These are phyloP conservation scores for Dissophora ornata DNA, from an alignment of 192 early-diverging fungal species.

Conservation along the genomic window DNA sequence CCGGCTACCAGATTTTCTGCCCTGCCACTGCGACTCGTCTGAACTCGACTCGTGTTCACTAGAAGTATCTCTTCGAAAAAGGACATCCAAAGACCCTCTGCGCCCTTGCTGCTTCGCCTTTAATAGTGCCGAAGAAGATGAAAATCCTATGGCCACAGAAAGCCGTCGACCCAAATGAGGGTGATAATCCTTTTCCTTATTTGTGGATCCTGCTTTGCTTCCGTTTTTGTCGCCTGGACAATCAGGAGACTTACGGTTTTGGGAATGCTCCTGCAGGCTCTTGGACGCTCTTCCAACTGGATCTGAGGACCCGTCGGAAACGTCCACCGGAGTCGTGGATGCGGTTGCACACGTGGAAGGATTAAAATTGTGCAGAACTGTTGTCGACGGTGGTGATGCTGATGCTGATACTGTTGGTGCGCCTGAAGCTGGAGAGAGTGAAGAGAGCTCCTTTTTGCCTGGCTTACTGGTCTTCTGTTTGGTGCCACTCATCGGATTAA, in stretches of 20 bases:
- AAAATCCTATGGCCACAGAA: conserved; percentile 26
- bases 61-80: background rate
- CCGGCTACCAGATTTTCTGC: background rate
- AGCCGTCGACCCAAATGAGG: conserved; percentile 27
- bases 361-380: no score
- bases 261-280: background rate
- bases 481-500: conserved; percentile 37
- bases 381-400: background rate
- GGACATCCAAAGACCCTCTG: conserved; percentile 13
- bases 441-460: background rate
- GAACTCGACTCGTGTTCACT: background rate
- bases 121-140: background rate
- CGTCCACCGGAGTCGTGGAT: background rate
- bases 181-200: conserved; percentile 15
- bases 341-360: no score
- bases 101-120: background rate
- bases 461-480: conserved; percentile 18
- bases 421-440: background rate
- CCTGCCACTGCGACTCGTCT: background rate
- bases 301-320: background rate
- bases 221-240: background rate
- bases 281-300: background rate
- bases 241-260: background rate
- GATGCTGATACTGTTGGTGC: background rate
- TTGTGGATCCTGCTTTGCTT: background rate